Base-by-base conservation (phyloP, 352 stramenopile species). In the Phytopythium delawarense region DNA sequence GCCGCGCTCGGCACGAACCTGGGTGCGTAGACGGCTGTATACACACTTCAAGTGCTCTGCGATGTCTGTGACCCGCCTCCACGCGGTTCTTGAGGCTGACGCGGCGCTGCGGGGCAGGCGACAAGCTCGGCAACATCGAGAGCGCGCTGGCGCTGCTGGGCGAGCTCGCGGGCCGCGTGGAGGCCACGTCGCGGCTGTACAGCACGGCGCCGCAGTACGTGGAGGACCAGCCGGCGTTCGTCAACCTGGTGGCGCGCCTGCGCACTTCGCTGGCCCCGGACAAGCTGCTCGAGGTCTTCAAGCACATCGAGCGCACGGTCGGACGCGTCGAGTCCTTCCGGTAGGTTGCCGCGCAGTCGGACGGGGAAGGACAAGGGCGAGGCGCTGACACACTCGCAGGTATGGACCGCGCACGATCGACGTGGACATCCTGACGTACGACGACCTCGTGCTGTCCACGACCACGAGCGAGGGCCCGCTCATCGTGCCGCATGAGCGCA, bases 351-450 rank as follows among this genome's bases (percentile, higher is more conserved):
- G n/a, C 57, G 59, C 23, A 18, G 12, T 4, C 35, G 3, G 25
- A 12, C 25, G 25, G 25, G 1, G 1, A 30, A 30, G 25, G 1
- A 30, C 25, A 51, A 7, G 34, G 7, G 34, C 34, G 7, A 12
- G 34, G 2, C 34, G 34, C 34, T 39, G 34, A 39, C 34, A 13
- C 1, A 23, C 20, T 7, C 18, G 9, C 15, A 88, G 93, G 55
- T 98, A 97, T 67, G 96, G 96, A 35, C 96, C 96, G 16, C 75
- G 96, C 25, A 78, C 96, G 7, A 89, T 99, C 30, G 97, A 99
- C 65, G 84, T 99, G 35, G 97, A 99, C 72, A 94, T 99, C 48
- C 79, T 99, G 20, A 87, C 98, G 37, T 99, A 98, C 66, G 89
- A 85, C 37, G 74, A 89, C 57, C 67, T 82, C 28, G 56, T 93